Base-by-base conservation (phyloP, 2,329 filamentous ascomycete species). In the Aulographum hederae region DNA sequence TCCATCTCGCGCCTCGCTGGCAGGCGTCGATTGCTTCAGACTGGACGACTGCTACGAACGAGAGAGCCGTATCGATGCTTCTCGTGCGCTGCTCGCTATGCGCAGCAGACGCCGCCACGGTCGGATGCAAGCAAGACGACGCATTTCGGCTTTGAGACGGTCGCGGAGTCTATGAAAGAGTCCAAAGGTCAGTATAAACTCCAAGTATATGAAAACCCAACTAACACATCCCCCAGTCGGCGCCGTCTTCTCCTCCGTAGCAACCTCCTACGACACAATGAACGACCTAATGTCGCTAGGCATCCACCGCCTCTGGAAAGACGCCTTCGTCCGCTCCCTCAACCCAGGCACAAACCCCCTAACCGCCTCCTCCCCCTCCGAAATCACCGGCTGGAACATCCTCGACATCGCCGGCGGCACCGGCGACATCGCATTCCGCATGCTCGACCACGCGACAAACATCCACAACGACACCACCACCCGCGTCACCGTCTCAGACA, bases 251-350 rank as follows among this genome's bases (percentile, higher is more conserved):
- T 86, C 81, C 54, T 94, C 78, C 42, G 89, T 98, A 26, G 89
- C 89, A 42, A 74, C 80, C 39, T 82, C 78, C 13, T 98, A 98
- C 58, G 89, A 98, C 56, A 78, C 76, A 39, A 98, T 98, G 89
- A 98, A 98, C 60, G 89, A 98, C 54, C 68, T 95, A 43, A 98
- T 98, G 89, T 95, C 89, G 5, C 70, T 98, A 30, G 89, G 89
- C 34, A 85, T 93, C 58, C 89, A 98, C 55, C 78, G 89, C 27
- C 62, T 98, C 23, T 98, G 89, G 89, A 98, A 79, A 61, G 86
- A 95, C 57, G 75, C 93, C 58, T 98, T 95, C 54, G 86, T 98
- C 28, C 75, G 80, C 42, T 77, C 75, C 20, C 69, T 98, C 19
- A 89, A 94, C 52, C 86, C 89, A 0, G 85, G 85, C 40, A 67